These are phyloP conservation scores for Paxillus involutus DNA, from an alignment of 768 basidiomycete genomes.

Conservation along the genomic window DNA sequence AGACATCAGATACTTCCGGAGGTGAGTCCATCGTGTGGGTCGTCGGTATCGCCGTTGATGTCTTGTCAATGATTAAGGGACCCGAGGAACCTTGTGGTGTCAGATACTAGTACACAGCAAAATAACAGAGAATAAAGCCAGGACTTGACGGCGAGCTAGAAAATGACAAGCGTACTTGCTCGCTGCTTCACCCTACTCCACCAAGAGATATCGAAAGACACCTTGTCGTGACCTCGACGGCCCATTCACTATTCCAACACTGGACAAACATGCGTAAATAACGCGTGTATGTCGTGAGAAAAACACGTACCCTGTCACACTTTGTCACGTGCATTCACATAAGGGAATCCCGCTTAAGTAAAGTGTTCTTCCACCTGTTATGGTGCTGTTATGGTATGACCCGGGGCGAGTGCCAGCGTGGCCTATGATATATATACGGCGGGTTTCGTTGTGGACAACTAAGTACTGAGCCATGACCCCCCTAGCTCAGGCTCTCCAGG, in stretches of 20 bases:
- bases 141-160: not conserved
- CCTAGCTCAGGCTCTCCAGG: conserved; percentile 22
- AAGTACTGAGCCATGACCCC: conserved; percentile 12
- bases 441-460: too few species aligned
- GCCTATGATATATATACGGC: too few species aligned
- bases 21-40: conserved; percentile 23
- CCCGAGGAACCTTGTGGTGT: not conserved
- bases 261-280: conserved; percentile 26
- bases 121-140: not conserved
- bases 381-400: too few species aligned
- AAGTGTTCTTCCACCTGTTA: too few species aligned
- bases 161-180: conserved; percentile 2
- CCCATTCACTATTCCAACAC: conserved; percentile 22
- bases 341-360: too few species aligned
- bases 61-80: not conserved
- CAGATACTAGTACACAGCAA: conserved; percentile 26
- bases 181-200: conserved; percentile 8
- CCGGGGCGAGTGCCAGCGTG: too few species aligned
- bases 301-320: conserved; percentile 17
- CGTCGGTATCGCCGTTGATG: not conserved
- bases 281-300: conserved; percentile 30
- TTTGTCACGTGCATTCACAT: conserved; percentile 6
- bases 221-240: not conserved
- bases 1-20: conserved; percentile 50
- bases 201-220: not conserved